Conservation (phyloP, 805 yeast species). For the Ogataea henricii region DNA sequence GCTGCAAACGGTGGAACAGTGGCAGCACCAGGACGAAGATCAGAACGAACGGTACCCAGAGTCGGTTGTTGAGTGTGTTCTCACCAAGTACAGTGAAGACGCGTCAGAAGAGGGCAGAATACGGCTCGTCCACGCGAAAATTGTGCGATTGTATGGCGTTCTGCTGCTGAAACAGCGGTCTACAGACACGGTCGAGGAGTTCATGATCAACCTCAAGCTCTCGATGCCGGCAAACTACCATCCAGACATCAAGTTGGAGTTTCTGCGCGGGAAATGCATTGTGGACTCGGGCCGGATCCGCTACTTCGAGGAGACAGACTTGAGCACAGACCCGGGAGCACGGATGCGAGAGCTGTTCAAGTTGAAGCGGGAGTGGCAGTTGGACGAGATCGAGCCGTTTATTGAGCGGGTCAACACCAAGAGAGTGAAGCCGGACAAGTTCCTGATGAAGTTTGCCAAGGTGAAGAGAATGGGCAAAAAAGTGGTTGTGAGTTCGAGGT, state of each 20-base stretch:
- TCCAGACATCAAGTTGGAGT: constrained; percentile 55
- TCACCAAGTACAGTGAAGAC: constrained; percentile 13
- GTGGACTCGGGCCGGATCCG: constrained; percentile 44
- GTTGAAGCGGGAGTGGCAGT: constrained; percentile 58
- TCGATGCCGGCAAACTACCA: constrained; percentile 58
- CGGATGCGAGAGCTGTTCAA: constrained; percentile 57
- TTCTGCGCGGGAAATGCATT: constrained; percentile 30
- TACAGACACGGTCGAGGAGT: constrained; percentile 43
- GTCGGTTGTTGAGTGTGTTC: constrained; percentile 13
- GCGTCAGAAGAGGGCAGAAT: constrained; percentile 18
- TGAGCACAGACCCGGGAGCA: constrained; percentile 50
- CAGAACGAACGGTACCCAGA: constrained; percentile 5
- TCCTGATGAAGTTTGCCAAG: constrained; percentile 63
- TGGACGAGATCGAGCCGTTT: constrained; percentile 65
- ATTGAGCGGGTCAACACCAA: constrained; percentile 58
- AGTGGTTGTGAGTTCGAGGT: constrained; percentile 18
- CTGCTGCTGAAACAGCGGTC: constrained; percentile 13
- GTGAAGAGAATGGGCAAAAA: constrained; percentile 49
- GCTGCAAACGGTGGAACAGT: background rate
- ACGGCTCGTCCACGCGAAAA: constrained; percentile 15
- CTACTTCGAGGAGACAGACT: constrained; percentile 49
- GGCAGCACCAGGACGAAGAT: constrained; percentile 1
- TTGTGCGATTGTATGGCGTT: constrained; percentile 24
- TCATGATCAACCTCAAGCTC: constrained; percentile 64
- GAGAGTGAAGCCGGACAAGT: constrained; percentile 55